Percentiles rank a stretch among this genome's conserved stretches.
Conservation (phyloP, 2,329 filamentous ascomycete species). For the Teratosphaeria destructans region DNA sequence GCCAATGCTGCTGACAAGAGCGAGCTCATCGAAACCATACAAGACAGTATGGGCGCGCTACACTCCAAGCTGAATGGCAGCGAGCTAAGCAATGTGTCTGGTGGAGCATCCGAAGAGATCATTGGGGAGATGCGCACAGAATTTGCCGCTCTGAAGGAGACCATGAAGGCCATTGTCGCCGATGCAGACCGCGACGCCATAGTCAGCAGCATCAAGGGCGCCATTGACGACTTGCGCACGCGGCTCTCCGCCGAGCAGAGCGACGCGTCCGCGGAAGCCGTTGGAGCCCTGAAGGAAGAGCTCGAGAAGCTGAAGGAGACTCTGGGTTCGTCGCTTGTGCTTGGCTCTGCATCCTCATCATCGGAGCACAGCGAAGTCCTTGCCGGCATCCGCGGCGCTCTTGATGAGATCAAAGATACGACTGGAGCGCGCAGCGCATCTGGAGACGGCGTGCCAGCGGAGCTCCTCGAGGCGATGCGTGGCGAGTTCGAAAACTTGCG, state of each 20-base stretch:
- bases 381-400: conserved; percentile 14
- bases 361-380: conserved; percentile 19
- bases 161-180: conserved; percentile 42
- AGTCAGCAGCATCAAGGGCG: conserved; percentile 52
- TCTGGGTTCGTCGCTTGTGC: conserved; percentile 32
- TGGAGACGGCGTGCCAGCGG: conserved; percentile 30
- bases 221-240: conserved; percentile 33
- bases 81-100: conserved; percentile 18
- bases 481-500: conserved; percentile 42
- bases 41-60: conserved; percentile 40
- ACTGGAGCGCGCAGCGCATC: conserved; percentile 8
- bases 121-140: conserved; percentile 46
- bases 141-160: conserved; percentile 51
- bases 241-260: conserved; percentile 30
- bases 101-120: conserved; percentile 34
- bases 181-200: conserved; percentile 48
- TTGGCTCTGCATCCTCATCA: conserved; percentile 16
- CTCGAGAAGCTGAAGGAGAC: conserved; percentile 34
- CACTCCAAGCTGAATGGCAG: conserved; percentile 34
- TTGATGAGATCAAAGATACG: conserved; percentile 33
- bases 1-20: conserved; percentile 47
- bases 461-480: conserved; percentile 43
- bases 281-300: conserved; percentile 34
- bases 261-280: conserved; percentile 30
- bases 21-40: conserved; percentile 51